Evolutionary conservation across 257 asterid genomes (phyloP), one percentile per base, ranked within the genome.

Genomic region (Verbascum thapsus): DNA sequence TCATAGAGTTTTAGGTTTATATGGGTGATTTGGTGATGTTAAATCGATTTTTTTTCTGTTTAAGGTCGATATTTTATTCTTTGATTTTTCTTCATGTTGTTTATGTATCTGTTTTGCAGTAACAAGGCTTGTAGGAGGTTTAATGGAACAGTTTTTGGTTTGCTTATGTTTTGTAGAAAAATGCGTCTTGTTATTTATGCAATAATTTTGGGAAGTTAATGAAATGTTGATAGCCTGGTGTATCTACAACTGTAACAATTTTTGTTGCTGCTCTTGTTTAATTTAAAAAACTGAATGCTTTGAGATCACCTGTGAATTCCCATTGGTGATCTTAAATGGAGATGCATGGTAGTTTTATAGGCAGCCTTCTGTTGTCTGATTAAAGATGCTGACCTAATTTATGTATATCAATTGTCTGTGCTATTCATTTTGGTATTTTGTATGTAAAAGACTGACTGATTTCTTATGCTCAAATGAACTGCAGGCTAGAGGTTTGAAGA

Each of bases 401-500:
- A 26, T 26, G 32, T 1, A 26, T 26, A 5, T 26, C 2, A n/a
- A 1, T 26, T 26, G 32, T 26, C 32, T 26, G 5, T 26, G 2
- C 32, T 1, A 5, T 5, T 26, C 5, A n/a, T 26, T 26, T 2
- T 26, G 5, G 32, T 26, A 5, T 26, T 26, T 26, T 2, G 3
- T 26, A 1, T 5, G 32, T 26, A 26, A 20, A 3, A 0, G 16
- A 32, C 11, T 2, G 18, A 1, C 7, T 50, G n/a, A n/a, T 43
- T 52, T 26, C 19, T 53, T 11, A 32, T 61, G 41, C 52, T 55
- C 9, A 23, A 8, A 16, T 53, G 47, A 45, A 10, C 19, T 54
- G 30, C 75, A 75, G 77, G 80, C 80, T 51, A 71, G 81, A 51
- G 81, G 77, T 57, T 67, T 76, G 81, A 76, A 71, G 74, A 76